Evolutionary conservation across 2,329 filamentous ascomycete species (phyloP).

Genomic region (Aspergillus sp.): DNA sequence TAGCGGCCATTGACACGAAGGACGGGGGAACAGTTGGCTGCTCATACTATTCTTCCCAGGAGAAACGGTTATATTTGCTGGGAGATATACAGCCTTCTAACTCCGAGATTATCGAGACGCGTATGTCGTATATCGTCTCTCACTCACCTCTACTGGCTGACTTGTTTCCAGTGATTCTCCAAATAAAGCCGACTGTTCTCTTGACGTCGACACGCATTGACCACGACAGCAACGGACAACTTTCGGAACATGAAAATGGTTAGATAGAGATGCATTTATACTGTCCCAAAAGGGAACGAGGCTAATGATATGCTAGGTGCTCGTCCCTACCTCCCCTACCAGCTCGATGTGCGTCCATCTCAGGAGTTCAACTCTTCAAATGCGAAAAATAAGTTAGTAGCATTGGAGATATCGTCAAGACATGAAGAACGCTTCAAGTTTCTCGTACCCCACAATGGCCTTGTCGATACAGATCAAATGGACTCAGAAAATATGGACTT

Average conservation of each 20-base stretch:
- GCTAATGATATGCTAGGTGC: slow-evolving; percentile 36
- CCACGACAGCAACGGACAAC: slow-evolving; percentile 44
- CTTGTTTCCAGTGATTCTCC: slow-evolving; percentile 54
- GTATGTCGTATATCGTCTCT: slow-evolving; percentile 28
- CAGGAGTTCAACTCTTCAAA: slow-evolving; percentile 70
- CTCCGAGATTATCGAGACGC: slow-evolving; percentile 65
- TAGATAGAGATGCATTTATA: slow-evolving; percentile 21
- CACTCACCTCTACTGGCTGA: slow-evolving; percentile 24
- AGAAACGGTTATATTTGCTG: slow-evolving; percentile 71
- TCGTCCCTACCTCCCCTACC: slow-evolving; percentile 56
- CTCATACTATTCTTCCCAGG: slow-evolving; percentile 72
- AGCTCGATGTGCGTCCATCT: slow-evolving; percentile 67
- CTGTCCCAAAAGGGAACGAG: background rate
- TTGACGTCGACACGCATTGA: slow-evolving; percentile 58
- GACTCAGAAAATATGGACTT: slow-evolving; percentile 44
- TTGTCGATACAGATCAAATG: slow-evolving; percentile 43
- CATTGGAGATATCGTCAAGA: slow-evolving; percentile 54
- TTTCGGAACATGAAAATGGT: slow-evolving; percentile 41
- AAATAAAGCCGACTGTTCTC: slow-evolving; percentile 62
- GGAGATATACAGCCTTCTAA: slow-evolving; percentile 71
- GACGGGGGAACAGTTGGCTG: slow-evolving; percentile 74
- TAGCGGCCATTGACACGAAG: slow-evolving; percentile 78
- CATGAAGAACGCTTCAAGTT: slow-evolving; percentile 54
- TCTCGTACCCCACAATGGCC: slow-evolving; percentile 60
- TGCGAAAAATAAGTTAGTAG: slow-evolving; percentile 66